phyloP scores from a whole-genome alignment of 2,329 filamentous ascomycete genomes.

The Cladobotryum protrusum region DNA sequence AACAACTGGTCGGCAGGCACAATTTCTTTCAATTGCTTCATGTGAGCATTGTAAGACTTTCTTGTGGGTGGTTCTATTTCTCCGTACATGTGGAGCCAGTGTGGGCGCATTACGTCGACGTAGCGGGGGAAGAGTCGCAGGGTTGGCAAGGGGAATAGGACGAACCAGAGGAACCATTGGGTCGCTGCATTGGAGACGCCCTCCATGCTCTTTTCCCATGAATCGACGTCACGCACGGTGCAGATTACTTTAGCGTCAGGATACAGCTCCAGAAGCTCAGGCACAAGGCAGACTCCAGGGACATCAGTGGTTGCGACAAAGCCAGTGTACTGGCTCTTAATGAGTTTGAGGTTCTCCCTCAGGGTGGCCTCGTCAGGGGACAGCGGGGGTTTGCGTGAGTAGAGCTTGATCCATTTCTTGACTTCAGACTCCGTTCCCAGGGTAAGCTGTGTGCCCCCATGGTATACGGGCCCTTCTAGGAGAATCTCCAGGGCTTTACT shows the following conservation, averaged over 20 bases:
- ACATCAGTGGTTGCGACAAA: slow-evolving; percentile 4
- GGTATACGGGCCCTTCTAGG: slow-evolving; percentile 18
- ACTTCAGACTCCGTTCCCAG: slow-evolving; percentile 14
- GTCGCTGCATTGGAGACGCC: slow-evolving; percentile 3
- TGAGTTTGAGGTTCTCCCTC: background rate
- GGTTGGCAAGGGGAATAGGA: slow-evolving; percentile 14
- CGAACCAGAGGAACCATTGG: slow-evolving; percentile 14
- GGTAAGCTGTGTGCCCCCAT: slow-evolving; percentile 18
- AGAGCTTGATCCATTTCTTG: slow-evolving; percentile 12
- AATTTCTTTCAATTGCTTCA: slow-evolving; percentile 2
- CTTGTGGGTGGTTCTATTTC: slow-evolving; percentile 5
- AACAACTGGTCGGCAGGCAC: too few species aligned
- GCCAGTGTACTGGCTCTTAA: background rate
- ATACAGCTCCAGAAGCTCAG: slow-evolving; percentile 12
- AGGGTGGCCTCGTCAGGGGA: background rate
- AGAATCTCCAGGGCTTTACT: slow-evolving; percentile 19
- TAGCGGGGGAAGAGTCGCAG: slow-evolving; percentile 14
- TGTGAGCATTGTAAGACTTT: slow-evolving; percentile 8
- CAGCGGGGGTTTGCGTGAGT: background rate
- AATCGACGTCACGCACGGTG: slow-evolving; percentile 15
- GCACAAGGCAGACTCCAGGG: background rate
- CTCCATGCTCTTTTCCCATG: slow-evolving; percentile 17
- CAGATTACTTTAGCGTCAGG: slow-evolving; percentile 17
- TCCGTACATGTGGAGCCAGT: slow-evolving; percentile 7
- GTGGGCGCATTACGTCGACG: slow-evolving; percentile 1